Conservation (phyloP, 2,329 filamentous ascomycete genomes). For the Fusarium subglutinans region DNA sequence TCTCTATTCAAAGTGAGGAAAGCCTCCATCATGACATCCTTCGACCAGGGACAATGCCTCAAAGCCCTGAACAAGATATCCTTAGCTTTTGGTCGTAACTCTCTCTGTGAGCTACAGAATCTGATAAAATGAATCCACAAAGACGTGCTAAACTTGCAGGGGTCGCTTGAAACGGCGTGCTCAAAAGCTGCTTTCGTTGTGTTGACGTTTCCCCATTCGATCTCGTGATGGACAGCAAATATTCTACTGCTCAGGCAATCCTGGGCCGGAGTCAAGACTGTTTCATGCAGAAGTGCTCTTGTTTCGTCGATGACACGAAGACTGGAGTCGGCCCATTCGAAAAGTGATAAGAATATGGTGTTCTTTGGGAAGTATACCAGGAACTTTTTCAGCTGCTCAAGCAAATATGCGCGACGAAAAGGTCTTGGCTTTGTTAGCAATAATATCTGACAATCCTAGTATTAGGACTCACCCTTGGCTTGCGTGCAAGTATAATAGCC, state of each 20-base stretch:
- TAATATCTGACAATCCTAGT: background rate
- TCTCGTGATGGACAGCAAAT: slow-evolving; percentile 63
- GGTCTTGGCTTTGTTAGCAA: slow-evolving; percentile 55
- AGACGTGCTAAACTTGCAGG: slow-evolving; percentile 51
- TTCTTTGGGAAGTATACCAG: slow-evolving; percentile 77
- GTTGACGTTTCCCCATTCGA: slow-evolving; percentile 57
- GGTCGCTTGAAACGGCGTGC: slow-evolving; percentile 55
- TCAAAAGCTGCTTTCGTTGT: slow-evolving; percentile 63
- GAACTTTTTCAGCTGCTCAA: slow-evolving; percentile 68
- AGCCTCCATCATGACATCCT: slow-evolving; percentile 61
- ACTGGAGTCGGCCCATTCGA: slow-evolving; percentile 77
- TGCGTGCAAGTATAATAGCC: slow-evolving; percentile 73
- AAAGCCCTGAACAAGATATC: slow-evolving; percentile 60
- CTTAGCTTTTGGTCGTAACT: slow-evolving; percentile 53
- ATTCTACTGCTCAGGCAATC: slow-evolving; percentile 57
- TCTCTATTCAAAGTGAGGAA: slow-evolving; percentile 56
- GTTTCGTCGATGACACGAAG: slow-evolving; percentile 81
- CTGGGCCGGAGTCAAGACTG: slow-evolving; percentile 53
- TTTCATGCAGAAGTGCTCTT: slow-evolving; percentile 68
- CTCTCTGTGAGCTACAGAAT: slow-evolving; percentile 54
- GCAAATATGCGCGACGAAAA: slow-evolving; percentile 74
- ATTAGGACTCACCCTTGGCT: slow-evolving; percentile 58
- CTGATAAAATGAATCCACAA: slow-evolving; percentile 63
- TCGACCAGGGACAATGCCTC: slow-evolving; percentile 59
- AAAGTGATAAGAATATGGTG: slow-evolving; percentile 76